Evolutionary conservation across 2,329 filamentous ascomycete species (phyloP), one percentile per base, ranked within the genome.

Genomic region (Aspergillus sojae): DNA sequence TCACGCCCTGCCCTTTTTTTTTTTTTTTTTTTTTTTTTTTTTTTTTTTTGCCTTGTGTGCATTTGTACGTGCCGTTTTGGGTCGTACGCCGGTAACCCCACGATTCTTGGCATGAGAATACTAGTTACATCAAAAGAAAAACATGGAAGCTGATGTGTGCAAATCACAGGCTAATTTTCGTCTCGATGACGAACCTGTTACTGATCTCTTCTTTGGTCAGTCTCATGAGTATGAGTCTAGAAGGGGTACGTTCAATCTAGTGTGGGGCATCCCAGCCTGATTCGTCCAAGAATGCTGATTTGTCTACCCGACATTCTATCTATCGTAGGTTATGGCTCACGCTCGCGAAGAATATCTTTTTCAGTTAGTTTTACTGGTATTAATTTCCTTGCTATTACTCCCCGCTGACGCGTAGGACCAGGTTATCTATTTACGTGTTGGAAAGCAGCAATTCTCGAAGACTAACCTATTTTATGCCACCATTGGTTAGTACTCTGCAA

Each of bases 311-410:
- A 57, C 36, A 10, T 41, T 63, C 48, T 16, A 28, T 43, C 52
- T 48, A 60, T 32, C 64, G 57, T 68, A 88, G 86, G 84, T 88
- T 60, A 83, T 88, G 75, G 82, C 85, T 62, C 85, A 88, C 78
- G 85, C 86, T 45, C 81, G 85, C 70, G 85, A 88, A 70, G 86
- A 88, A 72, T 88, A 88, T 72, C 79, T 87, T 30, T 88, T 85
- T 70, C 83, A 86, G 84, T 87, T 70, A 73, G 74, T 73, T 55
- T 58, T 60, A 41, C 48, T 57, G 21, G 34, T 39, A 32, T 48
- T 16, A 11, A 21, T 14, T 39, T 48, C 1, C 28, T 30, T 23
- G 6, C 19, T 23, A 36, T 36, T 39, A 21, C 19, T 32, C 58
- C 46, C 52, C 30, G 43, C 67, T 68, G 32, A 70, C 59, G n/a